Conservation (phyloP, 208 protist species). For the Acanthamoeba lenticulata region DNA sequence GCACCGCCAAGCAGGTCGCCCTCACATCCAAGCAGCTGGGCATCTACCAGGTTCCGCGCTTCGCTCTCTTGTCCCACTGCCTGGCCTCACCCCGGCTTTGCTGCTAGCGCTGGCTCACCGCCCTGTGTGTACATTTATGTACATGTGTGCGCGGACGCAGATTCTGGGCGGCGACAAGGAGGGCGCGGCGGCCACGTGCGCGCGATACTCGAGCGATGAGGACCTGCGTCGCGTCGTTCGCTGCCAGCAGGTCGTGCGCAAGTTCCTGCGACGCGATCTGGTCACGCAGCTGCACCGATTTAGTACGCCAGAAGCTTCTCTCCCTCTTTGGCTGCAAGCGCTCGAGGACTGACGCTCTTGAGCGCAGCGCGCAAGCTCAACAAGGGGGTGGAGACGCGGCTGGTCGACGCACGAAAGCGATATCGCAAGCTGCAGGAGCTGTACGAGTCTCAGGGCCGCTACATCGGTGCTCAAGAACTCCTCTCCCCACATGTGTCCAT, state of each 20-base stretch:
- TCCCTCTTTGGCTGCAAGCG: background rate
- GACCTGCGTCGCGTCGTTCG: background rate
- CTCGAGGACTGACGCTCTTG: background rate
- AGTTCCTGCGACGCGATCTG: background rate
- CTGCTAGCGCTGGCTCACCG: too few relatives aligned
- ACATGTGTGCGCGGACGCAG: background rate
- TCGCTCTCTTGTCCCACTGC: background rate
- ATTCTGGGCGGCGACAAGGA: slow-evolving; percentile 34
- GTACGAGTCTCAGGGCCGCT: slow-evolving; percentile 3
- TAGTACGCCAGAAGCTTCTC: background rate
- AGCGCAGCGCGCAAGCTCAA: background rate
- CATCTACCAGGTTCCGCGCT: background rate
- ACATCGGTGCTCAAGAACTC: background rate
- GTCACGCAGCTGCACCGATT: background rate
- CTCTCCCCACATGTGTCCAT: background rate
- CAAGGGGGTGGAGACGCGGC: background rate
- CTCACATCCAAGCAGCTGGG: slow-evolving; percentile 7
- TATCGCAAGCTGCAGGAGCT: slow-evolving; percentile 36
- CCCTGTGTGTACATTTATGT: background rate
- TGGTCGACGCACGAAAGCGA: background rate
- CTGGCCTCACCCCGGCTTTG: too few relatives aligned
- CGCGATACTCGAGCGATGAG: background rate
- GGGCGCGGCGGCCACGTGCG: background rate
- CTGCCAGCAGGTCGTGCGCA: slow-evolving; percentile 14
- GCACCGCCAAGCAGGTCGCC: background rate